phyloP scores from a whole-genome alignment of 1,284 basidiomycete genomes.

The Phenoliferia sp. region DNA sequence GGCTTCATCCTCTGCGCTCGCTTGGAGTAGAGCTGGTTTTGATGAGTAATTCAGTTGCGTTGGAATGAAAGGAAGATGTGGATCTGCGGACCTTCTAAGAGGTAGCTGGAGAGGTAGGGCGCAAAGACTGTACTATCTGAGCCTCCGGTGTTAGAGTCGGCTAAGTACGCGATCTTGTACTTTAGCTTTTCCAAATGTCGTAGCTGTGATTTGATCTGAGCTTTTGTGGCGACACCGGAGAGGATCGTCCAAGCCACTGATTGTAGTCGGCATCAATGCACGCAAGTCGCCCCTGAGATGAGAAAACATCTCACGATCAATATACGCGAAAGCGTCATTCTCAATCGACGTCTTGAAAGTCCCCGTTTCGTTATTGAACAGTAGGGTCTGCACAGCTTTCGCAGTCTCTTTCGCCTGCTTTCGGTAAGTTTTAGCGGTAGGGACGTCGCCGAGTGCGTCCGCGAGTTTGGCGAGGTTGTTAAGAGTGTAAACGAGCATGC shows the following conservation, averaged over 20 bases:
- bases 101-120: slow-evolving; percentile 2
- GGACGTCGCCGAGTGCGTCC: background rate
- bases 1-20: background rate
- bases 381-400: slow-evolving; percentile 1
- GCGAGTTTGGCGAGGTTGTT: slow-evolving; percentile 8
- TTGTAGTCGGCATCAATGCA: background rate
- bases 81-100: background rate
- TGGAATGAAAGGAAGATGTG: background rate
- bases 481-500: slow-evolving; percentile 5
- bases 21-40: background rate
- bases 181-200: slow-evolving; percentile 2
- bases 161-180: slow-evolving; percentile 5
- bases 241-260: background rate
- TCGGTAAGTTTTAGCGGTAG: background rate
- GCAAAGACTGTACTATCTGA: background rate
- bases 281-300: background rate
- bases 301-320: background rate
- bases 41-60: background rate
- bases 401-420: slow-evolving; percentile 2
- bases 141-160: background rate
- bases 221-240: background rate
- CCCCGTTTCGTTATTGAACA: slow-evolving; percentile 10
- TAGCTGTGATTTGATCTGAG: slow-evolving; percentile 2
- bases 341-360: background rate
- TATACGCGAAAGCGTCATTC: slow-evolving; percentile 10